Evolutionary conservation across 2,329 filamentous ascomycete species (phyloP), one percentile per base, ranked within the genome.

Genomic region (Aaosphaeria pasadenensis): DNA sequence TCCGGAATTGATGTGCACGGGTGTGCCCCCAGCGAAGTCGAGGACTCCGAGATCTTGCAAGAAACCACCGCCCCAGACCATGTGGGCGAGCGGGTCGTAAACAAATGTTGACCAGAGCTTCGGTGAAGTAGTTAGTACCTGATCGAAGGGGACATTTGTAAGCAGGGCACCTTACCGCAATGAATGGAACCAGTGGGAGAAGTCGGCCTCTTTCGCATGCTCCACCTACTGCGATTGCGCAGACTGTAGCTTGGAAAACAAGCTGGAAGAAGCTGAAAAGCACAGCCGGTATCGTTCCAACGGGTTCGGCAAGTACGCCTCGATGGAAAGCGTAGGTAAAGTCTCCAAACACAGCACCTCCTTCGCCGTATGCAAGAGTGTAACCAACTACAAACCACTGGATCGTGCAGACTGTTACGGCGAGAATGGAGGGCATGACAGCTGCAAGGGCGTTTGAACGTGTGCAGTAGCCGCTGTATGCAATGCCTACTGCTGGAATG

Each of bases 241-340:
- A 79, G 1, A 79, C 76, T 1, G 76, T 79, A 1, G 76, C 76
- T 46, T 71, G 67, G 48, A 78, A 78, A 1, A 79, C 72, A 7
- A 78, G 61, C 60, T 79, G 77, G 46, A 79, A 79, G 57, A 78
- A 75, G 43, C 73, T 76, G 60, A 79, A 79, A 5, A 79, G 56
- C 9, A 78, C 72, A 5, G 75, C 76, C 0, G 76, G 76, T 40
- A 78, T 78, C 0, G 74, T 76, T 4, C 77, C 75, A 1, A 79
- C 69, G 0, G 77, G 75, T 42, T 78, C 71, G 2, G 73, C 64
- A 1, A 79, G 63, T 4, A 79, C 76, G 9, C 69, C 71, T 6
- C 59, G 55, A 51, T 79, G 77, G 42, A 78, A 74, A 1, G 69
- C 65, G 53, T 78, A 71, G 40, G 64, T 71, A 44, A 78, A 68